Evolutionary conservation across 2,329 filamentous ascomycete genomes (phyloP).

Genomic region (Colletotrichum higginsianum): DNA sequence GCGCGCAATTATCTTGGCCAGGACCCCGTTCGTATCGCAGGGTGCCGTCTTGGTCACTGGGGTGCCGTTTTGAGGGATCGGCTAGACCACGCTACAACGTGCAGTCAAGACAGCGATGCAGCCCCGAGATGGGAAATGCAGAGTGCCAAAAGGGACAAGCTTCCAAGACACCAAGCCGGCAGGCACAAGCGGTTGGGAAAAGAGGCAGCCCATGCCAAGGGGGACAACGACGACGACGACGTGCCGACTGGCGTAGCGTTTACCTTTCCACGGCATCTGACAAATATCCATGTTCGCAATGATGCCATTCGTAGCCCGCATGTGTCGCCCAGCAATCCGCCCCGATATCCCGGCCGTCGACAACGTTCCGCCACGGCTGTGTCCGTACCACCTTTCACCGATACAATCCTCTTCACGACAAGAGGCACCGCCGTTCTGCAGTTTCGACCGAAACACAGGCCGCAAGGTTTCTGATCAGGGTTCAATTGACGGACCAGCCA

Average conservation of each 20-base stretch:
- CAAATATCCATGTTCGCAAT: background rate
- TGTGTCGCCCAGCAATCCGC: slow-evolving; percentile 15
- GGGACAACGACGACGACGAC: slow-evolving; percentile 20
- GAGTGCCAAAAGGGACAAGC: slow-evolving; percentile 4
- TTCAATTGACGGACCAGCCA: slow-evolving; percentile 32
- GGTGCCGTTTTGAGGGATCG: slow-evolving; percentile 18
- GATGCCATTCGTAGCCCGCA: slow-evolving; percentile 35
- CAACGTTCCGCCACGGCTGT: slow-evolving; percentile 24
- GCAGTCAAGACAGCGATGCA: slow-evolving; percentile 26
- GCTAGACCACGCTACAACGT: slow-evolving; percentile 11
- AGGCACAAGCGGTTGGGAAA: slow-evolving; percentile 38
- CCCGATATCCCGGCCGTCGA: slow-evolving; percentile 28
- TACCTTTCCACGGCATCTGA: slow-evolving; percentile 27
- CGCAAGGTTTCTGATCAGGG: slow-evolving; percentile 29
- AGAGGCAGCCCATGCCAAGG: slow-evolving; percentile 42
- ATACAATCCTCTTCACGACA: slow-evolving; percentile 10
- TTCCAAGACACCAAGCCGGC: slow-evolving; percentile 42
- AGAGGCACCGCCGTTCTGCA: slow-evolving; percentile 23
- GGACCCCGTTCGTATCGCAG: slow-evolving; percentile 29
- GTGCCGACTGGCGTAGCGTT: background rate
- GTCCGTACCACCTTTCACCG: slow-evolving; percentile 24
- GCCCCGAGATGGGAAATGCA: slow-evolving; percentile 14
- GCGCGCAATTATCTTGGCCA: slow-evolving; percentile 39
- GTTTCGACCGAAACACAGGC: slow-evolving; percentile 35
- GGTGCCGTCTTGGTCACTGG: slow-evolving; percentile 33